Base-by-base conservation (phyloP, 495 filamentous ascomycete genomes). In the Penicillium macrosclerotiorum region DNA sequence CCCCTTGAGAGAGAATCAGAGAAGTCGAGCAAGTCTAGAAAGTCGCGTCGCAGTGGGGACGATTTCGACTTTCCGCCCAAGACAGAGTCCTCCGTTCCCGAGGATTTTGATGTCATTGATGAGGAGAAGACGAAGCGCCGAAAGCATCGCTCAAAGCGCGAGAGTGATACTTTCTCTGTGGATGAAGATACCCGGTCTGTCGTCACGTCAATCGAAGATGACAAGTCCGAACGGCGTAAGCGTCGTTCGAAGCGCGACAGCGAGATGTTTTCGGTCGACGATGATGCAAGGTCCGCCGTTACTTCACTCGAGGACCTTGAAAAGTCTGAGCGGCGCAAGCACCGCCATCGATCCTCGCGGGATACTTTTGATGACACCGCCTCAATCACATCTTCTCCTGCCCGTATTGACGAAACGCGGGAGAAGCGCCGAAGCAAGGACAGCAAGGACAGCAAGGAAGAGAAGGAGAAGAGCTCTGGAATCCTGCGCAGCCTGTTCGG, bases 401-500 rank as follows among this genome's bases (percentile, higher is more conserved):
- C 62, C 24, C 51, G 56, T 24, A 49, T 59, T 27, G 55, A 60
- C 29, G 62, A 62, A 17, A 54, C 47, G 22, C 52, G 52, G 20
- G 63, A 62, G 46, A 71, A 67, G 22, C 37, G 60, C 17, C 51
- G 42, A 13, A 42, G 49, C 27, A 61, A 63, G 23, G 55, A 70
- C 9, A 13, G 38, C 38, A 41, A 41, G 38, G 59, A 68, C 8
- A n/a, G n/a, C n/a, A 68, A 71, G 22, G 57, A 55, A 3, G 56
- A 63, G 35, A 65, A 57, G 2, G 60, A 65, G 18, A 65, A 60
- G 45, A 59, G 50, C n/a, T 57, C 63, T 23, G 57, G 67, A 7
- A 57, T 75, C 23, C 49, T 73, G 32, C 59, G 62, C 46, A 67
- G 49, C 47, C 42, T 73, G 5, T 74, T 72, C 32, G 65, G 70